Evolutionary conservation across 345 rosid genomes (phyloP), one percentile per base, ranked within the genome.

Genomic region (Sonneratia caseolaris): DNA sequence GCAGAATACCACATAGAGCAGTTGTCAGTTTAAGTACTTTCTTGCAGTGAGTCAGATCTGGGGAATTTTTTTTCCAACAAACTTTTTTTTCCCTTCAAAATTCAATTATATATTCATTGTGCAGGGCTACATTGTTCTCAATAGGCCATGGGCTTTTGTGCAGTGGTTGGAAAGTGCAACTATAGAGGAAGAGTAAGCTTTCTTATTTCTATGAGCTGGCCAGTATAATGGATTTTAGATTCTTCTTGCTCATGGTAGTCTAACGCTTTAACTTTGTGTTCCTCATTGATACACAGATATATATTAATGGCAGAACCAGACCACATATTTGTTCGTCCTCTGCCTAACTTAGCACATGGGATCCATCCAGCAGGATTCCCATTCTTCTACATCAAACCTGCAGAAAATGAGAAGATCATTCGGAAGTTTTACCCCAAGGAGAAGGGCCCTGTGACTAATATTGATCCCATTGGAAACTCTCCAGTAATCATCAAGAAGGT

Each of bases 271-370:
- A 38, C 19, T 61, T 61, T 61, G 65, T 61, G 65, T 27, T 61
- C 65, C 7, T 62, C 38, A 62, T 32, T 35, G 66, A 24, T 68
- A 71, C 75, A 81, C 88, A 90, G 96, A 55, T 90, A 85, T 73
- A 76, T 90, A 78, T 84, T 88, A 65, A 90, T 90, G 96, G 93
- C 96, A 9, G 96, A 90, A 79, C 96, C 96, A 11, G 96, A 90
- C 79, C 96, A 88, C 73, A 45, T 90, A 76, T 86, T 90, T 77
- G 83, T 81, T 61, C 84, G 81, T 66, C 91, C 96, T 71, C 81
- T 90, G 82, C 93, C 91, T 40, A 90, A 90, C 81, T 81, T 90
- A 88, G 88, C 87, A 37, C 79, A 48, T 19, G 86, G 86, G 72
- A 73, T 65, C 71, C 69, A 78, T 62, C 96, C 96, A 37, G 96